Percentiles rank a stretch among this genome's conserved stretches.
Evolutionary conservation across 768 basidiomycete species (phyloP).

Genomic region (Boletus tomentosulus): DNA sequence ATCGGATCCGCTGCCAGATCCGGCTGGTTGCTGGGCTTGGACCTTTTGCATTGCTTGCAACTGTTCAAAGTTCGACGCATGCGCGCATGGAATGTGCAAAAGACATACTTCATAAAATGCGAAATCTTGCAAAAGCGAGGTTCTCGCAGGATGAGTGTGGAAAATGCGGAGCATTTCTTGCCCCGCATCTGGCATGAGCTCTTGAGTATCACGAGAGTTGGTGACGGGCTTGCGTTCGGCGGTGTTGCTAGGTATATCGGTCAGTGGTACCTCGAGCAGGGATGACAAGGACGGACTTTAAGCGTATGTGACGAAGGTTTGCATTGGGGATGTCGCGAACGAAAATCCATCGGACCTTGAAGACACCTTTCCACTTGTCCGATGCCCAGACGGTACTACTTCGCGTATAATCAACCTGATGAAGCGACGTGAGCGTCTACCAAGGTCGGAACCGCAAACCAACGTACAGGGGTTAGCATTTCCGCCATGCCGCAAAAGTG

Average conservation of each 20-base stretch:
- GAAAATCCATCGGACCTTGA: constrained; percentile 97
- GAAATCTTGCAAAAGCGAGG: constrained; percentile 90
- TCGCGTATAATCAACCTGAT: constrained; percentile 83
- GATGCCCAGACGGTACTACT: constrained; percentile 98
- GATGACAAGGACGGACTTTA: constrained; percentile 49
- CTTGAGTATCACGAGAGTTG: constrained; percentile 96
- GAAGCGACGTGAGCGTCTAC: constrained; percentile 1
- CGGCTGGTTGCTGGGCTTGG: constrained; percentile 29
- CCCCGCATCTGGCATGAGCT: constrained; percentile 91
- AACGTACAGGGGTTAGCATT: constrained; percentile 86
- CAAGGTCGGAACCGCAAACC: background rate
- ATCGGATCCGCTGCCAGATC: constrained; percentile 26
- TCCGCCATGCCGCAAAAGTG: constrained; percentile 99
- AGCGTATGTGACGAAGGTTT: constrained; percentile 81
- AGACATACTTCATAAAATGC: constrained; percentile 79
- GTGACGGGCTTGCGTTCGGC: constrained; percentile 98
- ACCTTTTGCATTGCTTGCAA: constrained; percentile 84
- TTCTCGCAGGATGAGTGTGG: constrained; percentile 87
- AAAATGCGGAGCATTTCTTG: constrained; percentile 97
- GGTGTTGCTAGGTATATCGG: constrained; percentile 66
- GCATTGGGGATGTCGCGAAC: constrained; percentile 94
- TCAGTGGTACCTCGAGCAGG: constrained; percentile 13
- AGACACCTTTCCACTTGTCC: constrained; percentile 99
- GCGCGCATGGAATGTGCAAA: background rate
- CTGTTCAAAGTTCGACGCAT: constrained; percentile 34